Evolutionary conservation across 163 green algal species (phyloP), one percentile per base, ranked within the genome.

Genomic region (Volvox carteri): DNA sequence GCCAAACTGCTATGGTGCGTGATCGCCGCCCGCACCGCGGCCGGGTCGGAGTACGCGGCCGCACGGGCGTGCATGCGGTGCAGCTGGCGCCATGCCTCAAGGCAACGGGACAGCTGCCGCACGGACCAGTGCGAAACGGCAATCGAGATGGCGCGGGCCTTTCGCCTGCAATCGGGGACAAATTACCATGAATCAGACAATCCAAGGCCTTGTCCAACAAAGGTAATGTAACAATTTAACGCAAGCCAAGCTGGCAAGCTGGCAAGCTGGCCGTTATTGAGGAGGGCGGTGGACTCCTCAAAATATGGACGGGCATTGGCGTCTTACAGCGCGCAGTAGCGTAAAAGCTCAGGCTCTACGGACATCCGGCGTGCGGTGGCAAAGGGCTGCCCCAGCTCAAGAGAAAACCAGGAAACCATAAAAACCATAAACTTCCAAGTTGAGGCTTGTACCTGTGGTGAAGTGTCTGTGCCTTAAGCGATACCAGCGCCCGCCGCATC

Each of bases 21-120:
- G 35, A 72, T n/a, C 4, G 87, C 87, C 33, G 42, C 12, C 5
- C 25, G 52, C 41, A 35, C 2, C n/a, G 23, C 42, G 12, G 52
- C 44, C 3, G 50, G 25, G 58, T 91, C 87, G 8, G 39, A 30
- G 67, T 91, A 77, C 54, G 41, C 65, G 0, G 73, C 79, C 21
- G 87, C 79, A 25, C 35, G 14, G 2, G 41, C 41, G 56, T 85
- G 52, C 0, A 44, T 41, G n/a, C 74, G 78, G 39, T 60, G 48
- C 56, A 78, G 52, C 7, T 72, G 54, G 21, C 70, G 87, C 87
- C 87, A 91, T 4, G 68, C 70, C 12, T 41, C 44, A 18, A 91
- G 80, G 54, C 54, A 78, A 35, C 68, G 60, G 18, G n/a, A 35
- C 70, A 68, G 54, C 41, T 44, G 74, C 6, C 87, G 72, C 30